These are phyloP conservation scores for Akanthomyces muscarius DNA, from an alignment of 2,329 filamentous ascomycete species.

Conservation along the genomic window DNA sequence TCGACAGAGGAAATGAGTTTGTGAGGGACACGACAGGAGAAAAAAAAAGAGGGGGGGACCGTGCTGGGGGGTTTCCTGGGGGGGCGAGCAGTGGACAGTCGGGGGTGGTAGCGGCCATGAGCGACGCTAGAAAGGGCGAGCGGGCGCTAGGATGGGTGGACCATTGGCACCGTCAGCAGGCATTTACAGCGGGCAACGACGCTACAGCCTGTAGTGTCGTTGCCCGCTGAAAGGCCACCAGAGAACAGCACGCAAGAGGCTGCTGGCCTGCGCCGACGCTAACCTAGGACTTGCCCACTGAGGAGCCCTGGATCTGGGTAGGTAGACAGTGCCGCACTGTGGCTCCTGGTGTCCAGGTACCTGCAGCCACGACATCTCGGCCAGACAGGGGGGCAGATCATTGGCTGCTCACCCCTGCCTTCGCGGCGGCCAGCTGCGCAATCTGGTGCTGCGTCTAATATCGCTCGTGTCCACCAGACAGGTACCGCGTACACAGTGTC, in stretches of 20 bases:
- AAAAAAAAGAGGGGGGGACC: slow-evolving; percentile 7
- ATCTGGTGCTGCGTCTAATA: slow-evolving; percentile 13
- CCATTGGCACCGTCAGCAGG: background rate
- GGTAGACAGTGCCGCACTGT: background rate
- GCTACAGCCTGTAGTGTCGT: background rate
- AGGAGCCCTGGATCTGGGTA: background rate
- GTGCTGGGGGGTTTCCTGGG: slow-evolving; percentile 1
- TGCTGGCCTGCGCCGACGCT: background rate
- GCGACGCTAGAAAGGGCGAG: background rate
- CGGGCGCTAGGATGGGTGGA: background rate
- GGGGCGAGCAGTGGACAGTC: background rate
- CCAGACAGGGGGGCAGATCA: slow-evolving; percentile 9
- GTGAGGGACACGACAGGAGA: slow-evolving; percentile 18
- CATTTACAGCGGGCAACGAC: background rate
- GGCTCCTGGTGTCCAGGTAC: background rate
- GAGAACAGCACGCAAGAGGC: too few species aligned
- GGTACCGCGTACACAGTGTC: slow-evolving; percentile 16
- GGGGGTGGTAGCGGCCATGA: background rate
- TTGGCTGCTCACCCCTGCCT: background rate
- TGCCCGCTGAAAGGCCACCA: too few species aligned
- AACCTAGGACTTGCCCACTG: background rate
- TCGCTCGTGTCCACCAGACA: slow-evolving; percentile 11
- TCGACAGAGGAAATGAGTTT: slow-evolving; percentile 16
- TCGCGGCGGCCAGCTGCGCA: background rate
- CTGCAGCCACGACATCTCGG: slow-evolving; percentile 4